Evolutionary conservation across 306 rosid genomes (phyloP).

Genomic region (Erythrophleum fordii): DNA sequence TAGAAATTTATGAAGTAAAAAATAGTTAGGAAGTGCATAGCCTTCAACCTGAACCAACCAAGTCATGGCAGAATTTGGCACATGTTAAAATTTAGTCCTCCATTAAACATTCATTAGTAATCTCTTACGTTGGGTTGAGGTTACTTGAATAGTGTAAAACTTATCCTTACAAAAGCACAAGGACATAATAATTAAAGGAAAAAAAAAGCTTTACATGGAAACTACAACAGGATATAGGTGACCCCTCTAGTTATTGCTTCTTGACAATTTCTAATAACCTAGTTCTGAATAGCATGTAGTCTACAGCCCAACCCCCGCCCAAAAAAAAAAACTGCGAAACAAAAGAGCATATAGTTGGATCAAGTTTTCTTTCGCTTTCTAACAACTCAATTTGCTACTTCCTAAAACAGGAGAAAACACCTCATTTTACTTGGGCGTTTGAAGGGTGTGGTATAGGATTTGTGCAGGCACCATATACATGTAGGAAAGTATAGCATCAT

Average conservation of each 20-base stretch:
- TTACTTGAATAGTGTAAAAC: too few species aligned
- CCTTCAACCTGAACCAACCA: not conserved
- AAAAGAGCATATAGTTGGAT: too few species aligned
- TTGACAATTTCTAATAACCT: not conserved
- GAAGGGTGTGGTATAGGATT: not conserved
- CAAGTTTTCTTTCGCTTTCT: too few species aligned
- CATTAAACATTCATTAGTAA: not conserved
- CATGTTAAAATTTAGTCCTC: not conserved
- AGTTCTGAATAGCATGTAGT: not conserved
- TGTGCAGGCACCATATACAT: not conserved
- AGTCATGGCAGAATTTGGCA: constrained; percentile 1
- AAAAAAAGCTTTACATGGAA: too few species aligned
- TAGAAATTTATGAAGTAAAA: not conserved
- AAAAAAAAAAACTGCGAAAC: too few species aligned
- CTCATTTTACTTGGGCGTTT: not conserved
- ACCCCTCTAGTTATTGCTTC: not conserved
- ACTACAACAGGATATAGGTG: too few species aligned
- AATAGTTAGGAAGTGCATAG: not conserved
- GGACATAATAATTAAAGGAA: too few species aligned
- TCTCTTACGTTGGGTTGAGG: too few species aligned
- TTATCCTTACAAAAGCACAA: not conserved
- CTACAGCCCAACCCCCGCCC: too few species aligned
- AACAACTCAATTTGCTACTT: not conserved
- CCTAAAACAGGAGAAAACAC: not conserved
- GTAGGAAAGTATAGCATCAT: not conserved